phyloP scores from a whole-genome alignment of 192 early-diverging fungal genomes.

The Linnemannia elongata region DNA sequence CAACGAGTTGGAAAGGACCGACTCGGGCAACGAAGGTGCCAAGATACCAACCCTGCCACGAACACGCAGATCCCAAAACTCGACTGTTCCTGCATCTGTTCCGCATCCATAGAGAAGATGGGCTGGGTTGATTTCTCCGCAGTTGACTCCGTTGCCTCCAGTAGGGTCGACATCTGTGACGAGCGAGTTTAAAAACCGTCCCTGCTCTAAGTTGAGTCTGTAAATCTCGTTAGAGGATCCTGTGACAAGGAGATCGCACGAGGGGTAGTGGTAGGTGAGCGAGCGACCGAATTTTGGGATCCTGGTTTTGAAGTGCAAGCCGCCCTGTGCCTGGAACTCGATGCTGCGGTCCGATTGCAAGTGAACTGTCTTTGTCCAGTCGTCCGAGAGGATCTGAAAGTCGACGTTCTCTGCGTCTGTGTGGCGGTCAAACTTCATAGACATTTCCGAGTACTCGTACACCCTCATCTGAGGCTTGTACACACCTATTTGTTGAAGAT shows the following conservation, averaged over 20 bases:
- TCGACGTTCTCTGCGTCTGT: conserved; percentile 94
- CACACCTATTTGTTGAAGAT: conserved; percentile 65
- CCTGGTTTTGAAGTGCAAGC: conserved; percentile 92
- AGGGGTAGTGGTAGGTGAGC: conserved; percentile 90
- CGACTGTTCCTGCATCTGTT: conserved; percentile 85
- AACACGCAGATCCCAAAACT: conserved; percentile 96
- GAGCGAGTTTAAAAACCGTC: conserved; percentile 90
- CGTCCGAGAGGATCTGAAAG: conserved; percentile 92
- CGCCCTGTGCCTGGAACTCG: conserved; percentile 96
- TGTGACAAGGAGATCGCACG: conserved; percentile 90
- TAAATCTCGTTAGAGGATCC: conserved; percentile 89
- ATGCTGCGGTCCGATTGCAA: conserved; percentile 91
- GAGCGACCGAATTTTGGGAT: conserved; percentile 97
- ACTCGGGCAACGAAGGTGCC: conserved; percentile 63
- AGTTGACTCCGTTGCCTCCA: conserved; percentile 75
- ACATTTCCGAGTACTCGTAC: conserved; percentile 90
- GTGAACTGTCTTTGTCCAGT: conserved; percentile 97
- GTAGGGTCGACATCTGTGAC: conserved; percentile 72
- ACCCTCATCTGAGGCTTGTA: conserved; percentile 98
- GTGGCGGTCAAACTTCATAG: conserved; percentile 99
- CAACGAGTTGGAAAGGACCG: conserved; percentile 40
- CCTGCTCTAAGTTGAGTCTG: conserved; percentile 92
- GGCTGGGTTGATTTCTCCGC: conserved; percentile 85
- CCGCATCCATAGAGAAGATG: conserved; percentile 96
- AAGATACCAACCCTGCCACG: conserved; percentile 81